Evolutionary conservation across 805 yeast species (phyloP), one percentile per base, ranked within the genome.

Genomic region (Cyberlindnera mycetangii): DNA sequence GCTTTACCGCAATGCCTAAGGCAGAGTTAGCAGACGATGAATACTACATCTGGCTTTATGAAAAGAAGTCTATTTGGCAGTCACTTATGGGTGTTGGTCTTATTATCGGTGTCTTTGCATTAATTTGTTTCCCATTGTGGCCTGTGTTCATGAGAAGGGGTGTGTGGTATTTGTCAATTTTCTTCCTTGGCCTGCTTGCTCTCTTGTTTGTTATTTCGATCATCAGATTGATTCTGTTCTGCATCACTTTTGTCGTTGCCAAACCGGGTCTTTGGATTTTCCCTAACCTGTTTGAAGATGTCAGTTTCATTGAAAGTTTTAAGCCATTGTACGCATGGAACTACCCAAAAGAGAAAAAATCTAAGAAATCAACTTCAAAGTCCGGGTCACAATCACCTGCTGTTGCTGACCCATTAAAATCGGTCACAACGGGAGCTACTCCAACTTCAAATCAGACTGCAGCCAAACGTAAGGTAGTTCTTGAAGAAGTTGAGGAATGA

Each of bases 251-350:
- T 52, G 68, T 83, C 38, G 65, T 77, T 1, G 68, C 75, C 45
- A 77, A 80, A 7, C 79, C 80, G 34, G 96, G 95, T n/a, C 75
- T 93, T 62, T 93, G 99, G 99, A 63, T 93, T 37, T 92, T 89
- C 75, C 99, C 99, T 45, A 92, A 92, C 62, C 72, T 93, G 60
- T 93, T 90, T 67, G 99, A 83, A 50, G 99, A 93, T 61, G 90
- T 95, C 56, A 96, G 97, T 19, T 85, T 93, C 51, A 60, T 92
- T 48, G 98, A 92, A 47, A 85, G 96, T 71, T 93, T 93, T 71
- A 75, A 75, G 53, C 99, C 99, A 4, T 54, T 83, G n/a, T 93
- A 85, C 60, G 93, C 48, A 16, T 56, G 60, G 56, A 55, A 70
- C 39, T 66, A 60, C 18, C 65, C 69, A 15, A 62, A 61, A 32